Evolutionary conservation across 2,329 filamentous ascomycete genomes (phyloP).

Genomic region (Gaeumannomyces tritici): DNA sequence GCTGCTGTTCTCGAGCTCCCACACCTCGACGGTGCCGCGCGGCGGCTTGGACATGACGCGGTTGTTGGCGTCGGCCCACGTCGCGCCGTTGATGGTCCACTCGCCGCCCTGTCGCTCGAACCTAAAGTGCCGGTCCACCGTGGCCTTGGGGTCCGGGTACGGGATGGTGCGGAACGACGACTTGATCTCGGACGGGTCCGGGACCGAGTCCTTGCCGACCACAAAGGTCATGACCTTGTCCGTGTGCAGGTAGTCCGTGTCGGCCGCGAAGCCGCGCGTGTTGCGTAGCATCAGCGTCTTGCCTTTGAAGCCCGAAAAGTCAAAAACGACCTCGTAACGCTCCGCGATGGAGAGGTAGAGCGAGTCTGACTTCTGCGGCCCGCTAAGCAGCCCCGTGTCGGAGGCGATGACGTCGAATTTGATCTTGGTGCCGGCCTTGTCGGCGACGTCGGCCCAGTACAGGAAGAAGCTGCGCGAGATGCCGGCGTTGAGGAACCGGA

Average conservation of each 20-base stretch:
- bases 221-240: slow-evolving; percentile 43
- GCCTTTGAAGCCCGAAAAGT: slow-evolving; percentile 38
- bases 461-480: slow-evolving; percentile 37
- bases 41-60: slow-evolving; percentile 29
- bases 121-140: slow-evolving; percentile 9
- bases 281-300: slow-evolving; percentile 33
- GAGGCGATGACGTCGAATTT: slow-evolving; percentile 44
- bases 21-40: slow-evolving; percentile 29
- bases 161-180: slow-evolving; percentile 25
- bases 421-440: slow-evolving; percentile 19
- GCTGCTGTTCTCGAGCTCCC: slow-evolving; percentile 30
- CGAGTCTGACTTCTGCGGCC: slow-evolving; percentile 22
- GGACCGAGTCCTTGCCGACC: slow-evolving; percentile 29
- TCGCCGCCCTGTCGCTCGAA: slow-evolving; percentile 11
- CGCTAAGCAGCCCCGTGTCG: slow-evolving; percentile 44
- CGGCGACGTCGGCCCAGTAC: slow-evolving; percentile 28
- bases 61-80: slow-evolving; percentile 28
- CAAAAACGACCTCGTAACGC: slow-evolving; percentile 47
- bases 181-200: slow-evolving; percentile 20
- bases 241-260: slow-evolving; percentile 39
- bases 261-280: slow-evolving; percentile 26
- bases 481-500: slow-evolving; percentile 42
- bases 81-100: slow-evolving; percentile 34
- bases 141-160: slow-evolving; percentile 18
- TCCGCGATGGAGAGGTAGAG: slow-evolving; percentile 41